Percentiles rank a stretch among this genome's conserved stretches.
These are phyloP conservation scores for Orychophragmus violaceus DNA, from an alignment of 345 rosid genomes.

Conservation along the genomic window DNA sequence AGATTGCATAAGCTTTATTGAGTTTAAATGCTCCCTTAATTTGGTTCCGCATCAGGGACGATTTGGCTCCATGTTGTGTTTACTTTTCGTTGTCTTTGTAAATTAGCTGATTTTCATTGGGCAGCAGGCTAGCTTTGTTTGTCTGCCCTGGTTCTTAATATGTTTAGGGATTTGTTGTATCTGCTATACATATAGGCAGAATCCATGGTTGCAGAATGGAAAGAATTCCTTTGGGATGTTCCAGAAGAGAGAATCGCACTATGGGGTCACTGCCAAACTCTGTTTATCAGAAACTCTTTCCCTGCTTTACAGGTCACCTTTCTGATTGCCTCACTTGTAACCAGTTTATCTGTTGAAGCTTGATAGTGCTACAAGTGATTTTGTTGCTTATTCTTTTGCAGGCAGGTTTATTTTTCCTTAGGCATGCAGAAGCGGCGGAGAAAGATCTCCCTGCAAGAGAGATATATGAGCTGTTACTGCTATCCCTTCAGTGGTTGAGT, in stretches of 20 bases:
- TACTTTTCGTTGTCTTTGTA: neutral
- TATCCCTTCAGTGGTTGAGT: conserved; percentile 94
- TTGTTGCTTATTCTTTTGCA: conserved; percentile 33
- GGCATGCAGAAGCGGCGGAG: conserved; percentile 89
- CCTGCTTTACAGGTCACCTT: conserved; percentile 73
- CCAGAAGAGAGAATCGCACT: conserved; percentile 97
- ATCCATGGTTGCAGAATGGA: conserved; percentile 99
- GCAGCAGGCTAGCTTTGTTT: conserved; percentile 3
- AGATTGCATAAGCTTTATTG: conserved; percentile 5
- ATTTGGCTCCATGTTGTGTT: conserved; percentile 16
- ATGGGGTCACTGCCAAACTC: conserved; percentile 95
- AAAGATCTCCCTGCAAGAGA: conserved; percentile 92
- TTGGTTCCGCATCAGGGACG: neutral
- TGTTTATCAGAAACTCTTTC: conserved; percentile 81
- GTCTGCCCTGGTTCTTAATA: conserved; percentile 13
- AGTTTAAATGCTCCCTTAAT: neutral
- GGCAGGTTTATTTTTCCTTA: conserved; percentile 95
- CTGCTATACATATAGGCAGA: conserved; percentile 63
- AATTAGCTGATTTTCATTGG: neutral
- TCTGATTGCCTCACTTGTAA: conserved; percentile 4
- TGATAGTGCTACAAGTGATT: conserved; percentile 14
- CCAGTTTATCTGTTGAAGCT: conserved; percentile 20
- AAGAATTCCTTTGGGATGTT: conserved; percentile 99
- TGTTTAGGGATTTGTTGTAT: conserved; percentile 1
- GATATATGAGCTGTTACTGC: conserved; percentile 82